Base-by-base conservation (phyloP, 805 yeast genomes). In the Scheffersomyces ergatensis region DNA sequence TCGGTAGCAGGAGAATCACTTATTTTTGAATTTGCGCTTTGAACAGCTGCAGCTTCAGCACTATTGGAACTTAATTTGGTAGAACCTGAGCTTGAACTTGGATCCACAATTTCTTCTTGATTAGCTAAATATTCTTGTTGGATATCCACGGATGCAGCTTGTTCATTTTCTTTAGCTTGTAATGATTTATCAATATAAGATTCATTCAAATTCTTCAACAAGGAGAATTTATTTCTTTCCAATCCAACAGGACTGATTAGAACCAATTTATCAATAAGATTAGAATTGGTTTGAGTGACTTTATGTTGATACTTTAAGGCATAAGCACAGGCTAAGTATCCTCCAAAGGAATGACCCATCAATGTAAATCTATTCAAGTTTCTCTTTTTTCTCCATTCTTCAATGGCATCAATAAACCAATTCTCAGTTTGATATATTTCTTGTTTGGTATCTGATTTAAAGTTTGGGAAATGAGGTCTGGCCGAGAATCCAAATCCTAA, bases 401-500 rank as follows among this genome's bases (percentile, higher is more conserved):
- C 76, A 14, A 70, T 37, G 4, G 71, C 44, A 49, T 70, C 76
- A 31, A 69, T 62, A 42, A 67, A 70, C 74, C 74, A 70, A 46
- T 66, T 67, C 42, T 70, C 76, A 18, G 55, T 52, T 45, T 63
- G 52, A 29, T 52, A 48, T n/a, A 70, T 48, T 23, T 67, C 74
- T 18, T 61, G 63, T 31, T 60, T 58, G 14, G 71, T 61, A 7
- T 50, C 44, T n/a, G 48, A 18, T 2, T 52, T 43, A 18, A 60
- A 59, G 9, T 54, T 51, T 2, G 76, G 76, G 44, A 60, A 70
- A 8, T 59, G 49, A 1, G 83, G 83, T 49, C 86, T 65, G 5
- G 83, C 70, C 0, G 89, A 82, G 8, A 83, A 63, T 1, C 92
- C 92, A 60, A 81, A 82, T 3, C 89, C 89, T 0, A 83, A 77